These are phyloP conservation scores for Poronia punctata DNA, from an alignment of 495 filamentous ascomycete species.

Conservation along the genomic window DNA sequence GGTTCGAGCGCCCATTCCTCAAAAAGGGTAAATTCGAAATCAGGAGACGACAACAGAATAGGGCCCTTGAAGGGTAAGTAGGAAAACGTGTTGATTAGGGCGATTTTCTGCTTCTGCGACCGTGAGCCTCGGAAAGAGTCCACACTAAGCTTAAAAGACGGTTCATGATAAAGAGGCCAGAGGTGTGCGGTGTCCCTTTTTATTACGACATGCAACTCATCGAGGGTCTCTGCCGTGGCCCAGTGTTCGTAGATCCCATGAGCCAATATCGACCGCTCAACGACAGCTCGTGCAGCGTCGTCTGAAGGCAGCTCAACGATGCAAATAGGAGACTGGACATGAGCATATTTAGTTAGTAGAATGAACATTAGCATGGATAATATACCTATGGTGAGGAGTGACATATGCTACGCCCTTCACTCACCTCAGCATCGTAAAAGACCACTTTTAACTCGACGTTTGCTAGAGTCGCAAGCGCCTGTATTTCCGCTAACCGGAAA, in stretches of 20 bases:
- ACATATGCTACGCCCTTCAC: conserved; percentile 8
- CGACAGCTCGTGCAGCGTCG: conserved; percentile 55
- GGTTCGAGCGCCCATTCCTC: conserved; percentile 64
- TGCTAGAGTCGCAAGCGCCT: conserved; percentile 67
- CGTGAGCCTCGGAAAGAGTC: conserved; percentile 72
- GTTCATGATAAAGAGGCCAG: conserved; percentile 55
- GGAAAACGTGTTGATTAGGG: conserved; percentile 71
- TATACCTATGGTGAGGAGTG: too few relatives aligned
- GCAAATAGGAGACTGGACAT: conserved; percentile 74
- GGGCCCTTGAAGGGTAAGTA: conserved; percentile 72
- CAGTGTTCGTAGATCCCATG: conserved; percentile 84
- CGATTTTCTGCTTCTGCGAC: conserved; percentile 46
- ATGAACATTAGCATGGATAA: conserved; percentile 8
- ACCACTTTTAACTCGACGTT: conserved; percentile 63
- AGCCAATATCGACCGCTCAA: conserved; percentile 69
- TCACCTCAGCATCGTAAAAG: conserved; percentile 66
- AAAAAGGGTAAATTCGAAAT: conserved; percentile 68
- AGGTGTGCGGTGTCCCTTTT: conserved; percentile 46
- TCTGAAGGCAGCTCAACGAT: conserved; percentile 62
- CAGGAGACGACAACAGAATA: conserved; percentile 64
- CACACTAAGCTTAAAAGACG: conserved; percentile 74
- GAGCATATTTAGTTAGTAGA: conserved; percentile 4
- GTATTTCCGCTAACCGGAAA: conserved; percentile 81
- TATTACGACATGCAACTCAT: conserved; percentile 60
- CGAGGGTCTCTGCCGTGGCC: conserved; percentile 63